These are phyloP conservation scores for Moelleriella libera DNA, from an alignment of 2,329 filamentous ascomycete species.

Conservation along the genomic window DNA sequence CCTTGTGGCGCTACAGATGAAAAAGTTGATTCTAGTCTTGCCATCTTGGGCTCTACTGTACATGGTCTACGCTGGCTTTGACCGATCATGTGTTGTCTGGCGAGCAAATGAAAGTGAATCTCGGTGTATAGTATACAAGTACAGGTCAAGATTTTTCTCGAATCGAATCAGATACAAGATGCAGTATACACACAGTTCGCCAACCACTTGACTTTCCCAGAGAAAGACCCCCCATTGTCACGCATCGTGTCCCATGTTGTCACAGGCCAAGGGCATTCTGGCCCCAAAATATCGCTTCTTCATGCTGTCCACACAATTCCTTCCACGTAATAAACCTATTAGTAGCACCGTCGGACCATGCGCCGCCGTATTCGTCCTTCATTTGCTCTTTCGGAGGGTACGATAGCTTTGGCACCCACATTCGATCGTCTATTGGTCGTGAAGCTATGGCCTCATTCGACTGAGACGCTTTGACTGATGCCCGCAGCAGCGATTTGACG, in stretches of 20 bases:
- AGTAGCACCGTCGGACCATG: slow-evolving; percentile 9
- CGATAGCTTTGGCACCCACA: slow-evolving; percentile 11
- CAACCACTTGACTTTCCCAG: no score
- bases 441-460: slow-evolving; percentile 10
- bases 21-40: no score
- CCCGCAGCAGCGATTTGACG: slow-evolving; percentile 14
- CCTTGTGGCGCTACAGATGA: no score
- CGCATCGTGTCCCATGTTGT: background rate
- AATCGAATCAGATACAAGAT: no score
- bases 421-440: slow-evolving; percentile 15
- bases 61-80: no score
- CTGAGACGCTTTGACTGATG: slow-evolving; percentile 12
- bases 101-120: no score
- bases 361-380: slow-evolving; percentile 10
- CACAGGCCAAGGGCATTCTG: slow-evolving; percentile 4
- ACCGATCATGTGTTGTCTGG: no score
- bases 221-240: no score
- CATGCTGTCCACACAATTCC: slow-evolving; percentile 12
- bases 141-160: no score
- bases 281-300: slow-evolving; percentile 11
- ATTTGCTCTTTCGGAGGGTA: slow-evolving; percentile 5
- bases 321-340: slow-evolving; percentile 13
- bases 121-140: no score
- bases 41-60: no score
- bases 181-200: no score